Conservation (phyloP, 108 stramenopile genomes). For the Poteriospumella lacustris region DNA sequence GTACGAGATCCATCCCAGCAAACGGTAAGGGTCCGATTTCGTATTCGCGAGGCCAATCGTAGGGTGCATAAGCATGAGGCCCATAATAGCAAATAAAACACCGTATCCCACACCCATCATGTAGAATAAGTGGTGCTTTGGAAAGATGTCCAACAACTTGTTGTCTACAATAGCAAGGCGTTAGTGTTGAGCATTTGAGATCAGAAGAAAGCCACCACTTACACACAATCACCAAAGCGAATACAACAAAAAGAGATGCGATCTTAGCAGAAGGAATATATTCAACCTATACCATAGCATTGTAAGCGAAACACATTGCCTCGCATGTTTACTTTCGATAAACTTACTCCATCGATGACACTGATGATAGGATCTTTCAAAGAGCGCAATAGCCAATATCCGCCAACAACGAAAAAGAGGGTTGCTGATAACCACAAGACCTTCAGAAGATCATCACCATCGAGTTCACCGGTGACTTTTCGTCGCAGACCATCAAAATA, state of each 20-base stretch:
- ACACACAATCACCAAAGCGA: slow-evolving; percentile 21
- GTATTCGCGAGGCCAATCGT: slow-evolving; percentile 78
- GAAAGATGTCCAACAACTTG: slow-evolving; percentile 67
- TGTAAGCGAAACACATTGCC: not conserved
- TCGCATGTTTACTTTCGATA: not conserved
- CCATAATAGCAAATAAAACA: slow-evolving; percentile 66
- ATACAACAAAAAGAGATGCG: slow-evolving; percentile 4
- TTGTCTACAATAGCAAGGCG: slow-evolving; percentile 88
- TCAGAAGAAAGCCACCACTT: slow-evolving; percentile 7
- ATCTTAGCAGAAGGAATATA: slow-evolving; percentile 78
- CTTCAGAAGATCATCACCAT: slow-evolving; percentile 66
- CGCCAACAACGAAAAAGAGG: slow-evolving; percentile 95
- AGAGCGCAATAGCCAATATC: slow-evolving; percentile 88
- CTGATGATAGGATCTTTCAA: slow-evolving; percentile 88
- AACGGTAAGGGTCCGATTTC: slow-evolving; percentile 59
- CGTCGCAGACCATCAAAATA: not conserved
- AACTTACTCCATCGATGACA: slow-evolving; percentile 69
- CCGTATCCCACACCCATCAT: slow-evolving; percentile 88
- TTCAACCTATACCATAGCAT: slow-evolving; percentile 46
- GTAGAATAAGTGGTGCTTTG: slow-evolving; percentile 90
- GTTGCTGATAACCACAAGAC: slow-evolving; percentile 78
- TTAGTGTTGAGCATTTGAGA: slow-evolving; percentile 74
- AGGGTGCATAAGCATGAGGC: slow-evolving; percentile 68
- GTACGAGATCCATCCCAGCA: slow-evolving; percentile 90
- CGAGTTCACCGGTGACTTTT: not conserved